Evolutionary conservation across 352 stramenopile genomes (phyloP).

Genomic region (Pythium aristosporum): DNA sequence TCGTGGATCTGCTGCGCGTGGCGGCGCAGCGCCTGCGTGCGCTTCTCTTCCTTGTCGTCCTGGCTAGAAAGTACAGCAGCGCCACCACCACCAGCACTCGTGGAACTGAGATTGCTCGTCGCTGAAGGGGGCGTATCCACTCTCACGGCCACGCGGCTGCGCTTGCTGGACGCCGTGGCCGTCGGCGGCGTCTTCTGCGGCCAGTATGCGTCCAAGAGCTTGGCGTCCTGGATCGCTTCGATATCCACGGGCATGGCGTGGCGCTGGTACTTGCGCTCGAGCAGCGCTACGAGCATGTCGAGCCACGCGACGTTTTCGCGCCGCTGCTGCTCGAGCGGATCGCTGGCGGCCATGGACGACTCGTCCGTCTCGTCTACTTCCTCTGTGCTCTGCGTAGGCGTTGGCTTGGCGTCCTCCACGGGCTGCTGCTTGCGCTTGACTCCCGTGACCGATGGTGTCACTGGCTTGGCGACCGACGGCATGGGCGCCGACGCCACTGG

Average conservation of each 20-base stretch:
- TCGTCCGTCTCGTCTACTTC: background rate
- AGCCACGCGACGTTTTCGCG: slow-evolving; percentile 80
- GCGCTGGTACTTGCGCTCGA: slow-evolving; percentile 61
- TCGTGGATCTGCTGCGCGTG: slow-evolving; percentile 74
- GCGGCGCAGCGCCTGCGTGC: slow-evolving; percentile 44
- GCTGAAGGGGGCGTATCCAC: too few relatives aligned
- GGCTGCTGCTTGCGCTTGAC: slow-evolving; percentile 27
- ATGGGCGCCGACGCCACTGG: background rate
- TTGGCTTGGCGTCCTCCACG: background rate
- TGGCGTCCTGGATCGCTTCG: slow-evolving; percentile 41
- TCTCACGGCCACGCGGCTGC: background rate
- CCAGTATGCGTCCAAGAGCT: slow-evolving; percentile 33
- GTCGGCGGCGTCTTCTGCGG: background rate
- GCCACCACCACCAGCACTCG: background rate
- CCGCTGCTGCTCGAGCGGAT: slow-evolving; percentile 2
- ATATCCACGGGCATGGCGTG: slow-evolving; percentile 39
- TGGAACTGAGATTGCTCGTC: background rate
- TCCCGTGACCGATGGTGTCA: slow-evolving; percentile 8
- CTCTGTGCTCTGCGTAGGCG: background rate
- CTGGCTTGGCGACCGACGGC: background rate
- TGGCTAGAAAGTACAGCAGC: background rate
- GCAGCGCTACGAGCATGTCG: slow-evolving; percentile 76
- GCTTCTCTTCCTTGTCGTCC: slow-evolving; percentile 41
- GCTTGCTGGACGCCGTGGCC: slow-evolving; percentile 8
- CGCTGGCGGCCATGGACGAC: background rate